phyloP scores from a whole-genome alignment of 2,329 filamentous ascomycete genomes.

The Trichoderma cornu-damae region DNA sequence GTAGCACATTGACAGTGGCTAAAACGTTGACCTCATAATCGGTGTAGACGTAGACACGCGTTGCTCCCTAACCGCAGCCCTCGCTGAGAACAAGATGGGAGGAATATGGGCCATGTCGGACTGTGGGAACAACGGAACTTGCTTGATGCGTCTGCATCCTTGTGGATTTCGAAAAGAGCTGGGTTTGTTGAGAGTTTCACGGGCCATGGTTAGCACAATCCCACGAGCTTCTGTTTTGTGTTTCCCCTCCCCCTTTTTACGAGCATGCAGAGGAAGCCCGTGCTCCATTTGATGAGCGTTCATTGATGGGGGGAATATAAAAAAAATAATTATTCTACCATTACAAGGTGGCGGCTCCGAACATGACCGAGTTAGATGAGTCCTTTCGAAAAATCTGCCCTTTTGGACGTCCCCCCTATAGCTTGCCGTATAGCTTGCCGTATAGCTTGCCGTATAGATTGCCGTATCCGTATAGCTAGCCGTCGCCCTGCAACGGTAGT shows the following conservation, averaged over 20 bases:
- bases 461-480: background rate
- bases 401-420: background rate
- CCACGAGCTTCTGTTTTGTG: background rate
- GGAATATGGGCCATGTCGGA: background rate
- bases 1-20: background rate
- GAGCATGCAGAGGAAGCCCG: background rate
- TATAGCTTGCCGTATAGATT: background rate
- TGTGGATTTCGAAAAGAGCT: background rate
- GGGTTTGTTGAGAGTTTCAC: background rate
- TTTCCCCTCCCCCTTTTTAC: background rate
- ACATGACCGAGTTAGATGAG: background rate
- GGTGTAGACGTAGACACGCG: background rate
- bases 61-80: background rate
- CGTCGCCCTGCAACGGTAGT: background rate
- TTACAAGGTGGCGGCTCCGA: background rate
- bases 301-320: background rate
- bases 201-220: background rate
- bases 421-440: background rate
- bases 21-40: background rate
- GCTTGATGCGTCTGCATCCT: background rate
- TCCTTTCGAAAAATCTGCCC: background rate
- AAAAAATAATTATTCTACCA: no score
- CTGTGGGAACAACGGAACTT: background rate
- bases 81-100: background rate
- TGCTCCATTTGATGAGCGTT: background rate